phyloP scores from a whole-genome alignment of 805 yeast species.

The Wickerhamiella allomyrinae region DNA sequence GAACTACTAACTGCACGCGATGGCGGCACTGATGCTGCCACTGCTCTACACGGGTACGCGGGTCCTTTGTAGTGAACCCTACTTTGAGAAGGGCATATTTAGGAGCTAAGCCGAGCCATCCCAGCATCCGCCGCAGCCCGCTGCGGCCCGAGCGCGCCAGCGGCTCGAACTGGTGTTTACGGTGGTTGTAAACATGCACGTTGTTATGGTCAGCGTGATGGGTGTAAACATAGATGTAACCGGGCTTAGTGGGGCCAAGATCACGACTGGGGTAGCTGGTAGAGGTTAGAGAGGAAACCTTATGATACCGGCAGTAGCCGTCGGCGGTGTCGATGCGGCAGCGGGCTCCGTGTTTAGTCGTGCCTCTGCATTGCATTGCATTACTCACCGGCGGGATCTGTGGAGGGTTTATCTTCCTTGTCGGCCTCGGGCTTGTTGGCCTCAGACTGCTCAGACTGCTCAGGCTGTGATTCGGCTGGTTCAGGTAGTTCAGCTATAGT shows the following conservation, averaged over 20 bases:
- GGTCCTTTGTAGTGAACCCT: constrained; percentile 21
- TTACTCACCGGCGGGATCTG: no score
- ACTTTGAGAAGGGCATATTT: constrained; percentile 19
- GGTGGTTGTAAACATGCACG: constrained; percentile 16
- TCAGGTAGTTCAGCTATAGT: no score
- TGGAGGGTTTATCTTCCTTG: no score
- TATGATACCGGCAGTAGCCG: constrained; percentile 15
- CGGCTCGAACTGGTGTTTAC: constrained; percentile 8
- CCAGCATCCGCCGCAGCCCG: background rate
- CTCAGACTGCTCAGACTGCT: no score
- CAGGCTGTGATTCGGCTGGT: no score
- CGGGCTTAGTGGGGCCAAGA: constrained; percentile 6
- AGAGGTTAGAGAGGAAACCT: background rate
- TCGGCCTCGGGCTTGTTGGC: no score
- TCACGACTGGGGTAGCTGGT: background rate
- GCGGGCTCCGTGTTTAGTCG: constrained; percentile 15
- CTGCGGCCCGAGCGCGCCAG: constrained; percentile 1
- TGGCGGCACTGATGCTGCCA: constrained; percentile 22
- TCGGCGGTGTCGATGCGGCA: constrained; percentile 10
- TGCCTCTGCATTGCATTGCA: constrained; percentile 16
- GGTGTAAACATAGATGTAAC: constrained; percentile 21
- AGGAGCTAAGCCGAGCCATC: background rate
- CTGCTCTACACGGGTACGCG: constrained; percentile 18
- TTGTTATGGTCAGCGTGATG: constrained; percentile 12
- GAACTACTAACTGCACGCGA: constrained; percentile 14